Base-by-base conservation (phyloP, 208 protist genomes). In the Leishmania mexicana region DNA sequence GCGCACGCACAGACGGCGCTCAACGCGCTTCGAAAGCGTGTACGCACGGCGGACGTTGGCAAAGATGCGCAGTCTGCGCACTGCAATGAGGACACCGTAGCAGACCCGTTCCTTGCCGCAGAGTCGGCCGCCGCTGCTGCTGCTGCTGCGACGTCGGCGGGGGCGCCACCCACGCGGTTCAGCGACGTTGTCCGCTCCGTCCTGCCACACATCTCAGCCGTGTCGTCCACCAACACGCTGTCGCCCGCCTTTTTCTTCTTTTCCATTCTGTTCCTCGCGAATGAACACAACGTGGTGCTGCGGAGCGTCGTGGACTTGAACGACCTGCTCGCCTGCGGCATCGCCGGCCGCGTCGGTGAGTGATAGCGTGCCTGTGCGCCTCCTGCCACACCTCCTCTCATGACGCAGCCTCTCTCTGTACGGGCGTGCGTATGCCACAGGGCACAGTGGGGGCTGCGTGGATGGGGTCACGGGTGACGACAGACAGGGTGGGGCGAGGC, bases 191-290 rank as follows among this genome's bases (percentile, higher is more conserved):
- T 96, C 45, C 62, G 83, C 70, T 71, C 76, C 10, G 72, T 96
- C n/a, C 85, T 97, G 4, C 95, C 94, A 35, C 81, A 87, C 17
- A 85, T 98, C 42, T 65, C 88, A 6, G 79, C 77, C 45, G 87
- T 98, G 70, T 95, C 90, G 31, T 90, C 93, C 5, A 93, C 92
- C 31, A 93, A 93, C 76, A 95, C 90, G 21, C 83, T 98, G 3
- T 98, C 95, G 5, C 95, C 95, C 6, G 95, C 95, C 42, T 98
- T 98, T 76, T 94, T 98, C 76, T 98, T 97, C 89, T 98, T 98
- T 71, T 98, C 92, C 10, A 92, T 98, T 62, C 83, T 98, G 2
- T 98, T 98, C 76, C 80, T 98, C 38, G 93, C 94, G 17, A 98
- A 98, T 51, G 94, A 96, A 84, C 92, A 96, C 83, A 94, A 92